Base-by-base conservation (phyloP, 257 asterid genomes). In the Ehretia macrophylla region DNA sequence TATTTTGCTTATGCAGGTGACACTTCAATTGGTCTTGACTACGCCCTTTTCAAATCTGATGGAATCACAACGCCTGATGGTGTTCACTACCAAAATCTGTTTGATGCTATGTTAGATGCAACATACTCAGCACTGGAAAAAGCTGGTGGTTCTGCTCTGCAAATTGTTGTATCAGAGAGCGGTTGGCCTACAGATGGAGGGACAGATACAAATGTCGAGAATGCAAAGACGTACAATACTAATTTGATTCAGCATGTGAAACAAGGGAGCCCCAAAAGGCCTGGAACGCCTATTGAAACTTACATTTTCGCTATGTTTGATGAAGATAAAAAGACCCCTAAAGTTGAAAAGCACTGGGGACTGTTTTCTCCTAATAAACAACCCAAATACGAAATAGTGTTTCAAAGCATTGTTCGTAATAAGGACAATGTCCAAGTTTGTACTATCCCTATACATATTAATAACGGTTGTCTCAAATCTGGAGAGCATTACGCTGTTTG, bases 51-150 rank as follows among this genome's bases (percentile, higher is more conserved):
- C 11, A 66, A 68, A 4, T 35, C 80, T 0, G 17, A 19, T 12
- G 3, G 55, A 1, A 70, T 71, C 8, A 71, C 70, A 11, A 19
- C 0, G 0, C 76, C 64, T 44, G 77, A 78, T 11, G 16, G 8
- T 21, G 53, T 49, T 2, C 10, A 47, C 4, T 80, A 80, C 60
- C 56, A 14, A 50, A 77, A 55, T 48, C 14, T 81, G 37, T 77
- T 81, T 17, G 62, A 58, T 13, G 79, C 81, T 16, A 74, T 71
- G 71, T 38, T 80, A 46, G 84, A 81, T 47, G 58, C 84, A 3
- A 19, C 47, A 13, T 54, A 66, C 9, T 73, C 72, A 1, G 83
- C 83, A 0, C 38, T 82, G 44, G 71, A 74, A 54, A 70, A 72
- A 45, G 68, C 61, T 0, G 80, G 77, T 1, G 83, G 66, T 4